Percentiles rank a stretch among this genome's conserved stretches.
Conservation (phyloP, 2,329 filamentous ascomycete species). For the Decorospora gaudefroyi region DNA sequence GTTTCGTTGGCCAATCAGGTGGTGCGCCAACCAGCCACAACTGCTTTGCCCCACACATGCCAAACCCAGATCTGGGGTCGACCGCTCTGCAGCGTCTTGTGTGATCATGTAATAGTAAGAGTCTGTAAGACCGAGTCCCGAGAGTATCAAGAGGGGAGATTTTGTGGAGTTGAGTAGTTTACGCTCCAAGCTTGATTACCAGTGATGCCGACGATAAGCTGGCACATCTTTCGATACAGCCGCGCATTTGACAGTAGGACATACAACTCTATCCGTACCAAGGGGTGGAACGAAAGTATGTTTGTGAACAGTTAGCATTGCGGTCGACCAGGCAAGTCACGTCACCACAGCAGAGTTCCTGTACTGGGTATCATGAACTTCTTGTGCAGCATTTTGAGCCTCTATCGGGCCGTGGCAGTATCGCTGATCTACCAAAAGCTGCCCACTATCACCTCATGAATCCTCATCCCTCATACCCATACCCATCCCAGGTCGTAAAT, state of each 20-base stretch:
- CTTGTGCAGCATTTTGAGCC: constrained; percentile 33
- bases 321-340: constrained; percentile 3
- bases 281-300: too few relatives aligned
- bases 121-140: too few relatives aligned
- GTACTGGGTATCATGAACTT: constrained; percentile 33
- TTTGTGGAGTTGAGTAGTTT: too few relatives aligned
- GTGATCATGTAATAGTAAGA: too few relatives aligned
- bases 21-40: constrained; percentile 11
- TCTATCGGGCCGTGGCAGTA: constrained; percentile 33
- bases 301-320: neutral
- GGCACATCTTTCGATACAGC: too few relatives aligned
- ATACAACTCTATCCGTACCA: too few relatives aligned
- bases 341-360: neutral
- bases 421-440: constrained; percentile 34
- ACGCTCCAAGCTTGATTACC: too few relatives aligned
- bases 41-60: constrained; percentile 12
- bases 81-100: constrained; percentile 9
- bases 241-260: too few relatives aligned
- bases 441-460: constrained; percentile 32
- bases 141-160: neutral
- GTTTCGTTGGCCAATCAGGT: constrained; percentile 11
- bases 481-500: constrained; percentile 41
- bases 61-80: constrained; percentile 19
- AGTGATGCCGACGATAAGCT: too few relatives aligned
- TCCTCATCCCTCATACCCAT: constrained; percentile 34